Evolutionary conservation across 208 protist species (phyloP).

Genomic region (Trichomonas tenax): DNA sequence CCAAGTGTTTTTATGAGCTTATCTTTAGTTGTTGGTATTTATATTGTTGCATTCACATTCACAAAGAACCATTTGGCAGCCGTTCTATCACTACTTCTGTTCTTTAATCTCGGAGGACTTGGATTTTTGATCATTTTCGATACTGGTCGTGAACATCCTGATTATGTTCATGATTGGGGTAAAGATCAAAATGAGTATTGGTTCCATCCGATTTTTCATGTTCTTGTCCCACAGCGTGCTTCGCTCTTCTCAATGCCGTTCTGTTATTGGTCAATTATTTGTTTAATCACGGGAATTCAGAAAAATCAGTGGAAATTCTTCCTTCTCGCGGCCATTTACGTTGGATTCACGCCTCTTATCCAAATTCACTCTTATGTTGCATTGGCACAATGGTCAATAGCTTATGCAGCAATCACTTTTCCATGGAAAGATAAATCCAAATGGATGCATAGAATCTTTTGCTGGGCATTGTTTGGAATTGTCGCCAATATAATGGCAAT

Average conservation of each 20-base stretch:
- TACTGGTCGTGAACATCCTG: not conserved
- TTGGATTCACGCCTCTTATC: not conserved
- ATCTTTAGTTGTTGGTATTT: not conserved
- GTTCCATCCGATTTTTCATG: not conserved
- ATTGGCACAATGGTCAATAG: not conserved
- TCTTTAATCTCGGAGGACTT: not conserved
- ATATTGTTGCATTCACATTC: not conserved
- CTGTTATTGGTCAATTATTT: not conserved
- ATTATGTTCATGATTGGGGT: not conserved
- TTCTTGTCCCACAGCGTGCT: not conserved
- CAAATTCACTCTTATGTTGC: not conserved
- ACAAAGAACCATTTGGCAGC: not conserved
- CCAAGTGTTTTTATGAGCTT: not conserved
- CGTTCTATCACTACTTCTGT: not conserved
- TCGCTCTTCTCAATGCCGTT: not conserved
- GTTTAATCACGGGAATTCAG: not conserved
- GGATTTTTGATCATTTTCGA: not conserved
- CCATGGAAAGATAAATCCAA: not conserved
- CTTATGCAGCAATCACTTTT: not conserved
- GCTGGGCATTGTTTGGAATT: not conserved
- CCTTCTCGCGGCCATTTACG: not conserved
- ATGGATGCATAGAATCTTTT: not conserved
- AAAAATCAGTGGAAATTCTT: not conserved
- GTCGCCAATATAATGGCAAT: not conserved
- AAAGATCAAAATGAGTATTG: not conserved